Evolutionary conservation across 208 protist genomes (phyloP), one percentile per base, ranked within the genome.

Genomic region (Trypanosoma melophagium): DNA sequence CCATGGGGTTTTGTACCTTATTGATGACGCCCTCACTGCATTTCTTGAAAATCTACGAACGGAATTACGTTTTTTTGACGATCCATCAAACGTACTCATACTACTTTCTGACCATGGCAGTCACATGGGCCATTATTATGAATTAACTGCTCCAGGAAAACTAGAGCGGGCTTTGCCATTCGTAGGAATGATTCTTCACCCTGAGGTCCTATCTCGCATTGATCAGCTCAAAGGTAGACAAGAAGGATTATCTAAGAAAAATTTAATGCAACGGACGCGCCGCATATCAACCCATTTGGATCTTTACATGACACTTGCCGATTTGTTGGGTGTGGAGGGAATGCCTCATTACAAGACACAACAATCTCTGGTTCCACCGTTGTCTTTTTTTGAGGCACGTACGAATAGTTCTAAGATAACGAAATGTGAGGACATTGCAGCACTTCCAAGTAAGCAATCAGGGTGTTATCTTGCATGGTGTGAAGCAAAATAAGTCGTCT

Each of bases 91-190:
- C 68, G 76, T 74, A 2, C 71, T 92, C 22, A 35, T 92, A 16
- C 19, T 92, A 24, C 45, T 74, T 3, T 59, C 72, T 13, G 83
- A 92, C 54, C 86, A 89, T 55, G 86, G 86, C 3, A 89, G 81
- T 60, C 77, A 89, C 66, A 92, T 92, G 86, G 86, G 86, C 0
- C 78, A 63, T 55, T 89, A 92, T 66, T 79, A 69, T 49, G 81
- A 79, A 49, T 78, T 78, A 54, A 81, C 76, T 17, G 14, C 62
- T 49, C 77, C 83, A 1, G 86, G 86, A 3, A n/a, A 77, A 55
- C 71, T 89, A 10, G 86, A 92, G 66, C 75, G 78, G 22, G 77
- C 80, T 7, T 76, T 74, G 7, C 86, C 86, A 22, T 70, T 74
- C 0, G 57, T 71, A 35, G 22, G 84, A 28, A 65, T 78, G 54